These are phyloP conservation scores for Moricandia arvensis DNA, from an alignment of 345 rosid genomes.

Conservation along the genomic window DNA sequence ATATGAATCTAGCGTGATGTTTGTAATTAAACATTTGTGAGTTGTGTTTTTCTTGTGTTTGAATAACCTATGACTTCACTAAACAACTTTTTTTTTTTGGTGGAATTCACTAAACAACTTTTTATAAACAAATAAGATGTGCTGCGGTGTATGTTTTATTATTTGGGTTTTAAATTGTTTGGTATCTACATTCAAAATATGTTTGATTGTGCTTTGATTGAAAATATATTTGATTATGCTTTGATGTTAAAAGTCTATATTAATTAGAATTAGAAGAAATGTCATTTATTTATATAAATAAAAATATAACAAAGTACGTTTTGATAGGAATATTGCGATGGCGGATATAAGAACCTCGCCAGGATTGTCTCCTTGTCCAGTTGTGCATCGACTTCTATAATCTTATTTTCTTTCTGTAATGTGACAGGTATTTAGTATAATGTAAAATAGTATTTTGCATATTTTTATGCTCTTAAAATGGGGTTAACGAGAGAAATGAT, in stretches of 20 bases:
- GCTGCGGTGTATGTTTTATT: not conserved
- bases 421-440: not conserved
- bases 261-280: not conserved
- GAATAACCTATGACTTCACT: not conserved
- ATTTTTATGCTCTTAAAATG: not conserved
- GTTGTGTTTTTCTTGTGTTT: not conserved
- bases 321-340: conserved; percentile 23
- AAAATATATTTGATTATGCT: too few relatives aligned
- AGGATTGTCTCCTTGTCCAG: conserved; percentile 16
- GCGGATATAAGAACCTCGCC: conserved; percentile 10
- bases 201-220: too few relatives aligned
- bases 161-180: not conserved
- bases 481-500: not conserved
- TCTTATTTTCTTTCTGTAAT: not conserved
- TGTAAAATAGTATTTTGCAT: conserved; percentile 6
- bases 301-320: not conserved
- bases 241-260: not conserved
- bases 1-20: too few relatives aligned
- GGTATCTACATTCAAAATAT: not conserved
- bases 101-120: not conserved
- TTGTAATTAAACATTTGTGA: not conserved
- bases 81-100: too few relatives aligned
- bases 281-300: not conserved
- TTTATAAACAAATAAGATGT: not conserved
- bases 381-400: conserved; percentile 7